These are phyloP conservation scores for Chrysoporthe austroafricana DNA, from an alignment of 2,329 filamentous ascomycete species.

Conservation along the genomic window DNA sequence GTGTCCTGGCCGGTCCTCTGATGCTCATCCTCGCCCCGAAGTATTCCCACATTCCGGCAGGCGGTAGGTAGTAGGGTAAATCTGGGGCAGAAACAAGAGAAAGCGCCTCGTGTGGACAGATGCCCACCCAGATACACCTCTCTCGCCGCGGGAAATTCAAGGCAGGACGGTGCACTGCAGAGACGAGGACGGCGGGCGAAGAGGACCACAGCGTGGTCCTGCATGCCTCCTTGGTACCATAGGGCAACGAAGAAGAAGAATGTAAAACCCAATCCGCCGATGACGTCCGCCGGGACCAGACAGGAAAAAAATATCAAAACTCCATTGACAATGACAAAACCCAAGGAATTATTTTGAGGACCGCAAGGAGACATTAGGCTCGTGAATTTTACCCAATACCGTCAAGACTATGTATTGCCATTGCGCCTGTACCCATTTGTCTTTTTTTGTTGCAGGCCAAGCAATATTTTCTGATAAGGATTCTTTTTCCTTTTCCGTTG, in stretches of 20 bases:
- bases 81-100: neutral
- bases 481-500: slow-evolving; percentile 5
- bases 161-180: neutral
- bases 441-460: neutral
- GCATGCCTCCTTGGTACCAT: neutral
- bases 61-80: neutral
- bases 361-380: neutral
- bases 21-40: neutral
- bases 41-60: neutral
- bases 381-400: slow-evolving; percentile 5
- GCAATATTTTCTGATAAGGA: neutral
- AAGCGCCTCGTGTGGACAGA: neutral
- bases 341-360: neutral
- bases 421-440: slow-evolving; percentile 1
- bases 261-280: neutral
- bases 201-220: neutral
- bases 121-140: neutral
- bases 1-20: neutral
- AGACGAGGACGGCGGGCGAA: neutral
- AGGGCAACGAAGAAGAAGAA: neutral
- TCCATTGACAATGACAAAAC: neutral
- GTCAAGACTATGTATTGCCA: neutral
- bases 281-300: neutral
- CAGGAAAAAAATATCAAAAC: neutral
- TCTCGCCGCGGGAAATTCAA: neutral